phyloP scores from a whole-genome alignment of 768 basidiomycete genomes.

The Leccinum disarticulatum region DNA sequence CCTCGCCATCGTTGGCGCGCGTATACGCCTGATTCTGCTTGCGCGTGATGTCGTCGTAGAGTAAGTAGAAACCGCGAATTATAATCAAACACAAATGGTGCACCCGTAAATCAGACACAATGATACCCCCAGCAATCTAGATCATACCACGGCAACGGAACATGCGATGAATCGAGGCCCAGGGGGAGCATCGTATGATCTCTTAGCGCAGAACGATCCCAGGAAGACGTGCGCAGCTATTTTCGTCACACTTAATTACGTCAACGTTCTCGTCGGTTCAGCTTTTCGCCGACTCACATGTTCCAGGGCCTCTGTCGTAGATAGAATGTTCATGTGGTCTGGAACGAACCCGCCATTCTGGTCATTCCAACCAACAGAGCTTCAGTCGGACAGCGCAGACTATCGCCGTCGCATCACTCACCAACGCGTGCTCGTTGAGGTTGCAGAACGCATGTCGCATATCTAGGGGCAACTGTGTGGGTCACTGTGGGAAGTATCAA shows the following conservation, averaged over 20 bases:
- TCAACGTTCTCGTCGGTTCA: background rate
- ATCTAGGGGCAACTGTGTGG: conserved; percentile 71
- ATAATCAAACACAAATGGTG: background rate
- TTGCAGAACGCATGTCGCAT: conserved; percentile 65
- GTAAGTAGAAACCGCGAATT: conserved; percentile 11
- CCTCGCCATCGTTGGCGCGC: conserved; percentile 25
- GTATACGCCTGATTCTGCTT: conserved; percentile 19
- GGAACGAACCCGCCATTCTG: conserved; percentile 56
- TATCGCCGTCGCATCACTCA: conserved; percentile 32
- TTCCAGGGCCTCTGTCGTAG: conserved; percentile 51
- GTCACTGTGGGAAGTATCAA: conserved; percentile 73
- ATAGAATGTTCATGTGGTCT: conserved; percentile 77
- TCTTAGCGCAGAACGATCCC: conserved; percentile 47
- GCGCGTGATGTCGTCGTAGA: conserved; percentile 27
- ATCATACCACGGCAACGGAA: conserved; percentile 16
- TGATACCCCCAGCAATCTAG: background rate
- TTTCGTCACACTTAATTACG: conserved; percentile 7
- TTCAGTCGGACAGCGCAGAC: background rate
- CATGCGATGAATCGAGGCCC: conserved; percentile 41
- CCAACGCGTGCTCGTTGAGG: conserved; percentile 62
- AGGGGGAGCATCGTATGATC: conserved; percentile 59
- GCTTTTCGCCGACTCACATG: conserved; percentile 47
- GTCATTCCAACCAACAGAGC: background rate
- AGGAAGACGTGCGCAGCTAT: conserved; percentile 53
- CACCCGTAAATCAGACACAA: background rate